phyloP scores from a whole-genome alignment of 805 yeast genomes.

The Teunomyces gatunensis region DNA sequence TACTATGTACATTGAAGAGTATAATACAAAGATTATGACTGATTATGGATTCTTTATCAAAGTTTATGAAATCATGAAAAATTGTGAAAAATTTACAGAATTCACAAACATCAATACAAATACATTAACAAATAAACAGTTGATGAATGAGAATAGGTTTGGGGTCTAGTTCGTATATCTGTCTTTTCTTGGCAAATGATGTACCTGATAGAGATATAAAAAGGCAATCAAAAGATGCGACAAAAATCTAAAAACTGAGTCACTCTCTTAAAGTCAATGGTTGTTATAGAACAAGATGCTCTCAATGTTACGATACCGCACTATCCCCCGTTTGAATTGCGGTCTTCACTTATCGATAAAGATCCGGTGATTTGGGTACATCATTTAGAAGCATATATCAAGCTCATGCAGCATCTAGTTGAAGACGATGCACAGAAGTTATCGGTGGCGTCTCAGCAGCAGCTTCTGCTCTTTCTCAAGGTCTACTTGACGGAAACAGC shows the following conservation, averaged over 20 bases:
- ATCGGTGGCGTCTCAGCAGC: constrained; percentile 56
- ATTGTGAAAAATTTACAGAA: too few species aligned
- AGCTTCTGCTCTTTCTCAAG: constrained; percentile 53
- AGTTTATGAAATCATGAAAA: too few species aligned
- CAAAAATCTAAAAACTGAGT: neutral
- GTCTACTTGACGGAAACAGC: constrained; percentile 60
- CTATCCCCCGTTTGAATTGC: constrained; percentile 70
- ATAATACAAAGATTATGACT: too few species aligned
- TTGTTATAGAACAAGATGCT: constrained; percentile 2
- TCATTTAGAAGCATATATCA: constrained; percentile 61
- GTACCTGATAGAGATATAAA: neutral
- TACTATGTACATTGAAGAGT: neutral
- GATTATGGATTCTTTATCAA: too few species aligned
- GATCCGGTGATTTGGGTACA: constrained; percentile 86
- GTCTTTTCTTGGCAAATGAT: neutral
- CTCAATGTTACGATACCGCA: constrained; percentile 56
- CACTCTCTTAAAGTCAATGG: neutral
- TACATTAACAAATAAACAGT: too few species aligned
- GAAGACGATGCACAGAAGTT: constrained; percentile 32
- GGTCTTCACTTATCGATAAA: constrained; percentile 75
- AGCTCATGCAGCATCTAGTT: constrained; percentile 47
- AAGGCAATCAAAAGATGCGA: too few species aligned
- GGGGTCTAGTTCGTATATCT: too few species aligned
- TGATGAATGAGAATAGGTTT: too few species aligned
- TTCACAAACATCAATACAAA: too few species aligned